Evolutionary conservation across 1,139 yeast genomes (phyloP).

Genomic region (Candida albicans): DNA sequence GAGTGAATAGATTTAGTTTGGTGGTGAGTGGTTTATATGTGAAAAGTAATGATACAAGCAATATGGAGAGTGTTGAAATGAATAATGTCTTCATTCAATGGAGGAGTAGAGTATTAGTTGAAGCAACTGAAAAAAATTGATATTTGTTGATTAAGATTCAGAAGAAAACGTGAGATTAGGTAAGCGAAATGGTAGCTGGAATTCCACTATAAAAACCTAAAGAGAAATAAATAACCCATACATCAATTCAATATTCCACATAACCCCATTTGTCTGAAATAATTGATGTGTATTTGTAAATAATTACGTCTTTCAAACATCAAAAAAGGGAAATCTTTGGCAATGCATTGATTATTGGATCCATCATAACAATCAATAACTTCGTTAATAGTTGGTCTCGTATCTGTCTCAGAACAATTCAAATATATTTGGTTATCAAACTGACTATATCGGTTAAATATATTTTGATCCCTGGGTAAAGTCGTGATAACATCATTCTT

Average conservation of each 20-base stretch:
- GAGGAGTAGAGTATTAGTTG: background rate
- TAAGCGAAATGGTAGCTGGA: background rate
- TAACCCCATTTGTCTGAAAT: conserved; percentile 48
- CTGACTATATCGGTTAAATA: conserved; percentile 34
- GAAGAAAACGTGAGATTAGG: conserved; percentile 3
- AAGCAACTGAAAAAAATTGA: background rate
- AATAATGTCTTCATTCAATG: conserved; percentile 2
- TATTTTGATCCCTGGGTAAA: conserved; percentile 34
- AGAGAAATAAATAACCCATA: background rate
- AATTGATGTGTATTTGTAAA: conserved; percentile 45
- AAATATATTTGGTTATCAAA: conserved; percentile 49
- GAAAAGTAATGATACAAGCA: conserved; percentile 5
- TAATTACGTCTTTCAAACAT: conserved; percentile 21
- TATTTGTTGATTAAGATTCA: background rate
- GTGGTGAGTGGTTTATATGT: background rate
- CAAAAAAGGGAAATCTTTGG: conserved; percentile 29
- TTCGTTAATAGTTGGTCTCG: conserved; percentile 26
- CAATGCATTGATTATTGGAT: conserved; percentile 39
- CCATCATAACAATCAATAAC: conserved; percentile 35
- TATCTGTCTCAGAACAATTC: conserved; percentile 31
- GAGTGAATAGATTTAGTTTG: background rate
- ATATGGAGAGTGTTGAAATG: conserved; percentile 2
- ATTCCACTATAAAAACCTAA: background rate
- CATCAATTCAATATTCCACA: conserved; percentile 36
- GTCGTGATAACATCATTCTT: conserved; percentile 47